Percentiles rank a stretch among this genome's conserved stretches.
phyloP scores from a whole-genome alignment of 768 basidiomycete genomes.

The Pisolithus tinctorius region DNA sequence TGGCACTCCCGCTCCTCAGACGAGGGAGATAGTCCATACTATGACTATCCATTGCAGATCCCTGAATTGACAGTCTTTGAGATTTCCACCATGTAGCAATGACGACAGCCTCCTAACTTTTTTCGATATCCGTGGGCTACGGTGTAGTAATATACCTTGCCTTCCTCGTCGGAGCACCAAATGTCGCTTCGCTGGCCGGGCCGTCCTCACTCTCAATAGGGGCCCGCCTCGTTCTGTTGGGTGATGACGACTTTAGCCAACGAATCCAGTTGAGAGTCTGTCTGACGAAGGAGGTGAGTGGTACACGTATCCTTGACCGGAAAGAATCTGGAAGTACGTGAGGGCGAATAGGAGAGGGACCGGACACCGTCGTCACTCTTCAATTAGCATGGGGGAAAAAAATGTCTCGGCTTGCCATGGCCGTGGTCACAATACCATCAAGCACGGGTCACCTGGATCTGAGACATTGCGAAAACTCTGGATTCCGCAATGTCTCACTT shows the following conservation, averaged over 20 bases:
- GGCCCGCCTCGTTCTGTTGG: conserved; percentile 74
- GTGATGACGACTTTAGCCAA: conserved; percentile 89
- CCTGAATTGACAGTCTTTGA: conserved; percentile 94
- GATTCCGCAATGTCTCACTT: no score
- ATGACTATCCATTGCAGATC: conserved; percentile 95
- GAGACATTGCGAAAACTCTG: no score
- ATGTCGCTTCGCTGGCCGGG: conserved; percentile 79
- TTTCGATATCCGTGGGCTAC: conserved; percentile 93
- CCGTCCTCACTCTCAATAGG: conserved; percentile 63
- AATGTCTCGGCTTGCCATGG: no score
- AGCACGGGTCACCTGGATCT: no score
- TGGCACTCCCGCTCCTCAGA: no score
- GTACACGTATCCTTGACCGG: conserved; percentile 94
- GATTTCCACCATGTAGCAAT: conserved; percentile 76
- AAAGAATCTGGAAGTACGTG: no score
- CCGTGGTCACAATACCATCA: no score
- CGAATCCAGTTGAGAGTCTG: conserved; percentile 90
- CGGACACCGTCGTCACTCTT: no score
- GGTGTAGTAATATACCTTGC: conserved; percentile 92
- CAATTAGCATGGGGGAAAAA: no score
- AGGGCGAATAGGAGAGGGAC: no score
- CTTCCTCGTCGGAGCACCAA: conserved; percentile 71
- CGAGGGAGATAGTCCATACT: no score
- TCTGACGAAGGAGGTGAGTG: conserved; percentile 91
- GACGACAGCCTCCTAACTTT: conserved; percentile 66